Evolutionary conservation across 306 rosid species (phyloP).

Genomic region (Quillaja saponaria): DNA sequence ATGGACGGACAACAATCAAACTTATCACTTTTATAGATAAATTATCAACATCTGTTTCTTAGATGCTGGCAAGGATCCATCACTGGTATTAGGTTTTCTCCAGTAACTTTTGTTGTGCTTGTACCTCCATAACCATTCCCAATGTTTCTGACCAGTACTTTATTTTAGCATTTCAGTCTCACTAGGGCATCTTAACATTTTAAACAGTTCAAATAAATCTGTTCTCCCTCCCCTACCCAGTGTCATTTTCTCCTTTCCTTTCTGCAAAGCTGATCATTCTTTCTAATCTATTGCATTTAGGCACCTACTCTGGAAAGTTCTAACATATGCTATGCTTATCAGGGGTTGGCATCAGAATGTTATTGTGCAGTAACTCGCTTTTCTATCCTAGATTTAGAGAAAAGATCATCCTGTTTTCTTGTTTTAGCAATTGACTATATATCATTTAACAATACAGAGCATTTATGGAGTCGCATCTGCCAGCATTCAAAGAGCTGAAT

Average conservation of each 20-base stretch:
- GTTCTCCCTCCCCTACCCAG: not conserved
- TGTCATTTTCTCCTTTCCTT: constrained; percentile 1
- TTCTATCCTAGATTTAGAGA: not conserved
- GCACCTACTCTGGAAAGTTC: not conserved
- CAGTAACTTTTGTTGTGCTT: constrained; percentile 6
- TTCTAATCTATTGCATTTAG: too few species aligned
- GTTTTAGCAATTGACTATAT: constrained; percentile 2
- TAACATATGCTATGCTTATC: not conserved
- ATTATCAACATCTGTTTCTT: constrained; percentile 2
- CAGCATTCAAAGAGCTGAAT: constrained; percentile 66
- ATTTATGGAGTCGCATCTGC: constrained; percentile 78
- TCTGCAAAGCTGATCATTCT: not conserved
- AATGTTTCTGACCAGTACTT: not conserved
- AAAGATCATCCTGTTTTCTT: constrained; percentile 6
- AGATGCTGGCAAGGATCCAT: not conserved
- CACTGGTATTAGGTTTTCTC: constrained; percentile 2
- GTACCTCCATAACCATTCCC: not conserved
- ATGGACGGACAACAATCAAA: not conserved
- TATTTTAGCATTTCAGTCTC: not conserved
- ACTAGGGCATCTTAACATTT: not conserved
- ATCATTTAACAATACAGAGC: constrained; percentile 51
- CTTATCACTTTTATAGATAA: not conserved
- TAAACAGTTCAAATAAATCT: not conserved
- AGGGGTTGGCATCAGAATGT: not conserved
- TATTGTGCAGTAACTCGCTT: not conserved